Percentiles rank a stretch among this genome's conserved stretches.
These are phyloP conservation scores for Sequoiadendron giganteum DNA, from an alignment of 75 land plant genomes.

Conservation along the genomic window DNA sequence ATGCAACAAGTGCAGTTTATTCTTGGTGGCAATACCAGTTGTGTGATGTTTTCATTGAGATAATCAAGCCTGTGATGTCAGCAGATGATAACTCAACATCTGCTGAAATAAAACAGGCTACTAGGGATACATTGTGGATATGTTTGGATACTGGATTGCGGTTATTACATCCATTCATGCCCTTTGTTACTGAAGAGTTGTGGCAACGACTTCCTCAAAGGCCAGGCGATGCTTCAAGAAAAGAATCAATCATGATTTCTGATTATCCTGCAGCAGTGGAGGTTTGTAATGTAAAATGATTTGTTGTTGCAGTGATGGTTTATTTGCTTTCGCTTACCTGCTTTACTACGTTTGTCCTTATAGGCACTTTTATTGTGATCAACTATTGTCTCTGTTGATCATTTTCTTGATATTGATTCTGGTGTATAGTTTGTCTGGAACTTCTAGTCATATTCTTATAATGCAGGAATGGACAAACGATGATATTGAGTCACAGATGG, in stretches of 20 bases:
- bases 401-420: background rate
- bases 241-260: constrained; percentile 74
- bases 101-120: constrained; percentile 29
- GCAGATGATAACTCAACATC: constrained; percentile 28
- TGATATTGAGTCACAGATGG: constrained; percentile 64
- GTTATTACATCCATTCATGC: constrained; percentile 95
- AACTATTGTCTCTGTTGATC: background rate
- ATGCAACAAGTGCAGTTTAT: constrained; percentile 68
- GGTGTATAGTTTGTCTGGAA: background rate
- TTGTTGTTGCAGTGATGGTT: background rate
- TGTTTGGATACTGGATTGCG: constrained; percentile 89
- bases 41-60: constrained; percentile 94
- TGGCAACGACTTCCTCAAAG: constrained; percentile 91
- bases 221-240: constrained; percentile 18
- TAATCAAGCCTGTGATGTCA: constrained; percentile 64
- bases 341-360: background rate
- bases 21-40: constrained; percentile 91
- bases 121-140: constrained; percentile 80
- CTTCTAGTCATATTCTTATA: background rate
- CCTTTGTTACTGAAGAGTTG: constrained; percentile 90
- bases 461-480: constrained; percentile 67
- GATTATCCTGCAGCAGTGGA: constrained; percentile 64
- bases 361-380: background rate
- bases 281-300: constrained; percentile 20
- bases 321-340: background rate